These are phyloP conservation scores for Paramecium bursaria DNA, from an alignment of 73 alveolate species.

Conservation along the genomic window DNA sequence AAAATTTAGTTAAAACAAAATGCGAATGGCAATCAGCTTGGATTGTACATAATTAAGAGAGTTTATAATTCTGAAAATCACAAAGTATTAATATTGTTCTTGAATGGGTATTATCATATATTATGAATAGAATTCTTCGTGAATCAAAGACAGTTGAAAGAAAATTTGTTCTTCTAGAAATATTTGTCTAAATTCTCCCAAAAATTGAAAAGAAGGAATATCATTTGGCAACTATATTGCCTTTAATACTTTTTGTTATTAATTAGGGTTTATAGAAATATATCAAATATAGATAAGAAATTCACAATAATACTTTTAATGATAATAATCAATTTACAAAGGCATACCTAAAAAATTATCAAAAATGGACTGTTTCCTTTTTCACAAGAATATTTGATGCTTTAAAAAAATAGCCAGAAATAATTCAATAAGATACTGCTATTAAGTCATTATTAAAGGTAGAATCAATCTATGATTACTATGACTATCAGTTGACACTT, in stretches of 20 bases:
- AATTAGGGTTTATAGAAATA: conserved; percentile 49
- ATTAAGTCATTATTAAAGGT: neutral
- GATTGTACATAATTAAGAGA: conserved; percentile 31
- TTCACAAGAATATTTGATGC: conserved; percentile 39
- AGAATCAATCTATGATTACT: conserved; percentile 48
- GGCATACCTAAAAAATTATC: neutral
- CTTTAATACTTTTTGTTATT: conserved; percentile 1
- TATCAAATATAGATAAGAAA: conserved; percentile 11
- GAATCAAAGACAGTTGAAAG: conserved; percentile 23
- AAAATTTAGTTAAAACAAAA: neutral
- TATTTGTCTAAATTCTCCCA: conserved; percentile 43
- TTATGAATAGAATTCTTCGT: conserved; percentile 25
- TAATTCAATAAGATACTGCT: conserved; percentile 3
- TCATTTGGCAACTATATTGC: conserved; percentile 19
- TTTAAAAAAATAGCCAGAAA: conserved; percentile 34
- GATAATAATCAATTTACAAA: conserved; percentile 38
- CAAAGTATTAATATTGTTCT: conserved; percentile 23
- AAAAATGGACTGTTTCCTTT: conserved; percentile 46
- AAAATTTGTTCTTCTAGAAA: conserved; percentile 41
- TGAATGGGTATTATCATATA: conserved; percentile 29
- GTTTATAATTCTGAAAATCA: conserved; percentile 49
- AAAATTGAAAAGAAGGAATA: conserved; percentile 46
- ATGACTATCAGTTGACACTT: conserved; percentile 4
- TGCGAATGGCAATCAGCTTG: conserved; percentile 2
- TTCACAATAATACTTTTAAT: conserved; percentile 1